Percentiles rank a stretch among this genome's conserved stretches.
Evolutionary conservation across 768 basidiomycete species (phyloP).

Genomic region (Naganishia antarctica): DNA sequence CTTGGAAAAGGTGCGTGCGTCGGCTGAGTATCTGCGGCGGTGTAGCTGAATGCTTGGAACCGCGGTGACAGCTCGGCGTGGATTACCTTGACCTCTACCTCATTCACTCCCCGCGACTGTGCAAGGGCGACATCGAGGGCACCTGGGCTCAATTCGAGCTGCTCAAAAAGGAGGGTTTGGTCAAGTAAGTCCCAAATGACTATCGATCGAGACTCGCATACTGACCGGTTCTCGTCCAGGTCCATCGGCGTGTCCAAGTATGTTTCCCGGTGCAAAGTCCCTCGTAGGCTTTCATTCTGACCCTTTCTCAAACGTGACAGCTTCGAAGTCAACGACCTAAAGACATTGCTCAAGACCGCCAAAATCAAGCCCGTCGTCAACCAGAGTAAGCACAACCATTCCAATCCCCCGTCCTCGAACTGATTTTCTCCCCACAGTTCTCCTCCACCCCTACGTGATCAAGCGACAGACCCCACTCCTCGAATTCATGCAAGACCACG

Average conservation of each 20-base stretch:
- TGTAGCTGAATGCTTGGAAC: conserved; percentile 4
- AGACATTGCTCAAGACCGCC: conserved; percentile 56
- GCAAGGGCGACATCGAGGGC: conserved; percentile 24
- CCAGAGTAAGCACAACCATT: conserved; percentile 54
- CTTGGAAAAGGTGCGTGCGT: conserved; percentile 29
- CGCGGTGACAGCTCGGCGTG: conserved; percentile 56
- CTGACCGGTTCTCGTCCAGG: neutral
- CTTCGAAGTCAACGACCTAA: conserved; percentile 57
- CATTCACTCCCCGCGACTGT: conserved; percentile 56
- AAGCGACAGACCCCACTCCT: conserved; percentile 59
- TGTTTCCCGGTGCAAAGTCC: no score
- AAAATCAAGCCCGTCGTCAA: conserved; percentile 64
- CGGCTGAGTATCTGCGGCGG: neutral
- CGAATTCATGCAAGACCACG: conserved; percentile 56
- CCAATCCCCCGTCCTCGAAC: neutral
- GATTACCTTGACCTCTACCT: conserved; percentile 66
- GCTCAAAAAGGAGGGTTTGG: conserved; percentile 32
- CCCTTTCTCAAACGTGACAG: conserved; percentile 50
- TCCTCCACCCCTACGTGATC: conserved; percentile 68
- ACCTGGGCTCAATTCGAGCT: conserved; percentile 26
- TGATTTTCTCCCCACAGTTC: conserved; percentile 43
- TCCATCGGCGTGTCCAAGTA: conserved; percentile 58
- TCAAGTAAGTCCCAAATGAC: conserved; percentile 21
- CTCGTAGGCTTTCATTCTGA: neutral
- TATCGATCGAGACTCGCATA: neutral